A percentile compares a stretch with the other conserved stretches of the same genome.
These are phyloP conservation scores for Phylloporus scabripes DNA, from an alignment of 768 basidiomycete genomes.

Conservation along the genomic window DNA sequence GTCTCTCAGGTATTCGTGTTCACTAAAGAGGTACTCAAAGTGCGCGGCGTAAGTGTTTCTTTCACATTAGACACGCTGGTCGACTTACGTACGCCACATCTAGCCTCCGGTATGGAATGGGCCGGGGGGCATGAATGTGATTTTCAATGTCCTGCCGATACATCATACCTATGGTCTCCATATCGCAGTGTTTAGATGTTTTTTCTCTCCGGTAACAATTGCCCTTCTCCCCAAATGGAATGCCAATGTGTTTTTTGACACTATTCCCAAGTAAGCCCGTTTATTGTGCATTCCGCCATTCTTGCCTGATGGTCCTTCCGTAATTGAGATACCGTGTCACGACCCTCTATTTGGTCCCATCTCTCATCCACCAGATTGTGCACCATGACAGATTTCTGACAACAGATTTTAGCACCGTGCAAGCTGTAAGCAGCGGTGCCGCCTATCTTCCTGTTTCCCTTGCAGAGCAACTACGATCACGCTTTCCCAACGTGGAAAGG, in stretches of 20 bases:
- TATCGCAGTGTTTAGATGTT: conserved; percentile 42
- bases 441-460: conserved; percentile 63
- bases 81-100: background rate
- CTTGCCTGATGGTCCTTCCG: background rate
- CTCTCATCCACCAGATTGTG: conserved; percentile 59
- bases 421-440: conserved; percentile 46
- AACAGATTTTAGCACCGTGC: conserved; percentile 50
- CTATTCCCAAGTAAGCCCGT: conserved; percentile 53
- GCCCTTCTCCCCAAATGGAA: conserved; percentile 63
- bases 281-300: background rate
- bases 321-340: conserved; percentile 50
- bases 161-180: conserved; percentile 67
- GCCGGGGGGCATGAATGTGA: conserved; percentile 43
- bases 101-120: conserved; percentile 38
- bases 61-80: background rate
- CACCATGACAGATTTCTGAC: conserved; percentile 43
- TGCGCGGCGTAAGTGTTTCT: conserved; percentile 34
- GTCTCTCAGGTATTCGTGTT: conserved; percentile 36
- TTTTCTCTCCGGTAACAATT: conserved; percentile 41
- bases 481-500: conserved; percentile 29
- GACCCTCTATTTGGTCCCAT: conserved; percentile 50
- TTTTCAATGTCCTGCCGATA: conserved; percentile 58
- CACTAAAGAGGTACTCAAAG: conserved; percentile 26
- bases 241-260: conserved; percentile 41
- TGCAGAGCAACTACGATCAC: conserved; percentile 36